These are phyloP conservation scores for Pisolithus thermaeus DNA, from an alignment of 1,284 basidiomycete species.

Conservation along the genomic window DNA sequence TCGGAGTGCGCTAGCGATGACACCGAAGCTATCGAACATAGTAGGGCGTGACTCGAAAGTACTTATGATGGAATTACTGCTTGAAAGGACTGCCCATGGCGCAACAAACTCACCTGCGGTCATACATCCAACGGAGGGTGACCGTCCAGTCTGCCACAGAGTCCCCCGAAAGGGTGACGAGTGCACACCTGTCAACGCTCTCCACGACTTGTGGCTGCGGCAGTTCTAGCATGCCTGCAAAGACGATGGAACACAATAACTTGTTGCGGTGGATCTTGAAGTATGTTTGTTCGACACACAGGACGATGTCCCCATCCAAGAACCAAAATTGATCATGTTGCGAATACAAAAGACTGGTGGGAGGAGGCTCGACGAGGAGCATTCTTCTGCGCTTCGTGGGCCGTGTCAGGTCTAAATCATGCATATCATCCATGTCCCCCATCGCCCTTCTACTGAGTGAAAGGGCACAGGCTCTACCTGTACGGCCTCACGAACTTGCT, in stretches of 20 bases:
- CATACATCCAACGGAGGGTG: conserved; percentile 30
- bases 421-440: not conserved
- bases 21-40: conserved; percentile 24
- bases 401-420: not conserved
- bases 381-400: conserved; percentile 3
- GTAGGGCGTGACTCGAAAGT: conserved; percentile 18
- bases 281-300: conserved; percentile 14
- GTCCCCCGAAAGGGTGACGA: conserved; percentile 17
- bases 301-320: conserved; percentile 27
- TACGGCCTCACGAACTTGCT: no score
- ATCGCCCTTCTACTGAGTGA: not conserved
- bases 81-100: not conserved
- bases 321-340: conserved; percentile 19
- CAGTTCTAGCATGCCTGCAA: conserved; percentile 27
- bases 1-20: conserved; percentile 25
- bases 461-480: no score
- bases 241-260: conserved; percentile 14
- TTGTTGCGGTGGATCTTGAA: conserved; percentile 21
- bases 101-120: conserved; percentile 23
- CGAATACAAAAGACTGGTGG: not conserved
- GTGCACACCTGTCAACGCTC: conserved; percentile 26
- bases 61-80: conserved; percentile 8
- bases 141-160: conserved; percentile 23
- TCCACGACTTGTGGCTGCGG: conserved; percentile 28
- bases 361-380: not conserved